phyloP scores from a whole-genome alignment of 176 grass and related monocot species.

The Eremochloa ophiuroides region DNA sequence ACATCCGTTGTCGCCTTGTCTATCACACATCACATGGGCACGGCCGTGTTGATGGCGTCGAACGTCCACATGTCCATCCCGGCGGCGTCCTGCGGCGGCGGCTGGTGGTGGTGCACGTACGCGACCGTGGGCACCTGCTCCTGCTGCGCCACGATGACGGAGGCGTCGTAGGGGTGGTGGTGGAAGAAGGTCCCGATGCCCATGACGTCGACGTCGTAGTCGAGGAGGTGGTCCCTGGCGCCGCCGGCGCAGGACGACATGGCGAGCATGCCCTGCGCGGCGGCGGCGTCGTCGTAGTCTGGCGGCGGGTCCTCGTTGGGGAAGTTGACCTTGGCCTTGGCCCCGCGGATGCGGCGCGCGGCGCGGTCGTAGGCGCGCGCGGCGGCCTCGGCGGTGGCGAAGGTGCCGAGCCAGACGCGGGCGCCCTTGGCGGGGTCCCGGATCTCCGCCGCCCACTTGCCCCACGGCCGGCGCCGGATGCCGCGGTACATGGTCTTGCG shows the following conservation, averaged over 20 bases:
- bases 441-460: slow-evolving; percentile 96
- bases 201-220: slow-evolving; percentile 29
- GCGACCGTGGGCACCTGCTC: not conserved
- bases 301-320: slow-evolving; percentile 67
- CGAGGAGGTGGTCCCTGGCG: not conserved
- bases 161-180: slow-evolving; percentile 12
- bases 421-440: slow-evolving; percentile 77
- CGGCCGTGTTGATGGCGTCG: slow-evolving; percentile 7
- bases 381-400: slow-evolving; percentile 73
- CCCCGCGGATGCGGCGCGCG: slow-evolving; percentile 65
- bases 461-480: slow-evolving; percentile 88
- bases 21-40: slow-evolving; percentile 19
- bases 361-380: slow-evolving; percentile 75
- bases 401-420: slow-evolving; percentile 89
- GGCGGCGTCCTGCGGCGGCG: not conserved
- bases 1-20: not conserved
- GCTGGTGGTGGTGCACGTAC: slow-evolving; percentile 17
- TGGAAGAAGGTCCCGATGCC: slow-evolving; percentile 27
- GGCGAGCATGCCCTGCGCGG: not conserved
- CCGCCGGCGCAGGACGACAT: not conserved
- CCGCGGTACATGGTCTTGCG: slow-evolving; percentile 63
- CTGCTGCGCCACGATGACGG: not conserved
- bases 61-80: slow-evolving; percentile 42
- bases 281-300: not conserved
- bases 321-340: slow-evolving; percentile 96